A percentile compares a stretch with the other conserved stretches of the same genome.
Conservation (phyloP, 108 stramenopile genomes). For the Heterococcus sp. region DNA sequence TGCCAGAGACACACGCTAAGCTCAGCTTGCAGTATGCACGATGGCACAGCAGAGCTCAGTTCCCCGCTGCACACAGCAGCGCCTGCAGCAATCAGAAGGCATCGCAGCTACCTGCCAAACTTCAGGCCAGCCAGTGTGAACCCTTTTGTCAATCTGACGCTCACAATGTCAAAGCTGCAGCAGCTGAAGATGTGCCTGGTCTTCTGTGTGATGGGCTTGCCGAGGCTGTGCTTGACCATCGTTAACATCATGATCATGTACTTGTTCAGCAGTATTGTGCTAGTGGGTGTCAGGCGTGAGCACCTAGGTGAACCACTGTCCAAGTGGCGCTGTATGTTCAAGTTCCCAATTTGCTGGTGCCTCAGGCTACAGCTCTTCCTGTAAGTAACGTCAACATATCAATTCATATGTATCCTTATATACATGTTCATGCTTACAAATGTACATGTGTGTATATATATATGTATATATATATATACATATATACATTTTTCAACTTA, state of each 20-base stretch:
- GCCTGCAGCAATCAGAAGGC: neutral
- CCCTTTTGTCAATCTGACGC: constrained; percentile 50
- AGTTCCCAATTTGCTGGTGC: constrained; percentile 44
- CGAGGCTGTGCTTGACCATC: constrained; percentile 15
- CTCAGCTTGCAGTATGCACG: too few relatives aligned
- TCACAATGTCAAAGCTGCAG: constrained; percentile 35
- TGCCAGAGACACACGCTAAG: too few relatives aligned
- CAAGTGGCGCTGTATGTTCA: neutral
- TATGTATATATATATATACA: too few relatives aligned
- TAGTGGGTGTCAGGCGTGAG: constrained; percentile 1
- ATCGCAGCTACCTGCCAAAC: neutral
- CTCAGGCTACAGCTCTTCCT: constrained; percentile 24
- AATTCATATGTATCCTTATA: too few relatives aligned
- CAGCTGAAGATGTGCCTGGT: constrained; percentile 41
- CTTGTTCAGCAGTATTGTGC: constrained; percentile 10
- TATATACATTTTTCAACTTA: too few relatives aligned
- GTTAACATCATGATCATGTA: constrained; percentile 31
- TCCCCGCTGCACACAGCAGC: too few relatives aligned
- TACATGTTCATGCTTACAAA: too few relatives aligned
- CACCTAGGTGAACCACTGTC: too few relatives aligned
- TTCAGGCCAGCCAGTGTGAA: constrained; percentile 11
- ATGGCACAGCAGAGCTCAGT: too few relatives aligned
- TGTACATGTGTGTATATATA: too few relatives aligned
- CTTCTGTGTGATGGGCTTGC: constrained; percentile 10
- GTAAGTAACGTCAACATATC: too few relatives aligned